Base-by-base conservation (phyloP, 495 filamentous ascomycete genomes). In the Aspergillus avenaceus region DNA sequence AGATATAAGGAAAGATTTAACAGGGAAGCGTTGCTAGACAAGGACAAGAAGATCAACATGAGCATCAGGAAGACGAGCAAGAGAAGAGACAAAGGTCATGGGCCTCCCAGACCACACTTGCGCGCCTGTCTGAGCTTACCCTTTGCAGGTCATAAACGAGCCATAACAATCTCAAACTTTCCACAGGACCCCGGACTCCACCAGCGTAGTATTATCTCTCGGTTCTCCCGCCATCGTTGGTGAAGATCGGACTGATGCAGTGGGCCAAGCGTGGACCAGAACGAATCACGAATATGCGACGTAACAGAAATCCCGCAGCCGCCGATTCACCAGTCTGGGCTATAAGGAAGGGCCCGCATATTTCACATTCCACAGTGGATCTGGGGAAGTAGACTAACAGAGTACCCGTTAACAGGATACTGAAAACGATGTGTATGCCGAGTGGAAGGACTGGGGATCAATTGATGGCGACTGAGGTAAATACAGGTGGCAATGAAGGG, bases 261-360 rank as follows among this genome's bases (percentile, higher is more conserved):
- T 51, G 53, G 47, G 47, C 43, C 52, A 40, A 45, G 46, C 41
- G 47, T n/a, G 45, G 45, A 19, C 18, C 6, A 34, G 37, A 52
- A 53, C 59, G 59, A 62, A 62, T 62, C 51, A 62, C 18, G 36
- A 18, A 21, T 9, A 11, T 31, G 59, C 27, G 56, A 62, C 56
- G 59, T 62, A 62, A 62, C 48, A 47, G 49, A 62, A 62, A 62
- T 41, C 41, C 2, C 27, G 8, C 34, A 48, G 11, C 18, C n/a
- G 28, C n/a, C n/a, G n/a, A n/a, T n/a, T n/a, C n/a, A n/a, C n/a
- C 29, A 22, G 32, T 48, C 45, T 37, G 31, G 24, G 32, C 45
- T 27, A 34, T n/a, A 9, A 32, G 21, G 24, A 31, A 16, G n/a
- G 32, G 32, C 32, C 32, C 32, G 32, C 32, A 36, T 13, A n/a